Evolutionary conservation across 163 green algal genomes (phyloP).

Genomic region (Scenedesmus sp.): DNA sequence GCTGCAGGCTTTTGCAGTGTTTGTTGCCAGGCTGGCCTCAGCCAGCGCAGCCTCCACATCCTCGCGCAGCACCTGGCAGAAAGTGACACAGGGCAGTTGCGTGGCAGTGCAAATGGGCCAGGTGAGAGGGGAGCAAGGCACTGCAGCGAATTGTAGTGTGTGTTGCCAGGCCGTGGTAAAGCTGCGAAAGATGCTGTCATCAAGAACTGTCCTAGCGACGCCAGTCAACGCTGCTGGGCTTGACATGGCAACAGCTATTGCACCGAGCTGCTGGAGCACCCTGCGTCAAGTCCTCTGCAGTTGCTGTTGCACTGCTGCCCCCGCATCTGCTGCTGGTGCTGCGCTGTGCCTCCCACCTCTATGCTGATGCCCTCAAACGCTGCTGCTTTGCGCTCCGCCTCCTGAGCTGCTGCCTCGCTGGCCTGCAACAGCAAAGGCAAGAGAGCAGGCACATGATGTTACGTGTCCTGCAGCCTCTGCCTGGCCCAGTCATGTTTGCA

Average conservation of each 20-base stretch:
- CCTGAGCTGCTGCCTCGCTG: conserved; percentile 17
- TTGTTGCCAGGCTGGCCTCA: conserved; percentile 62
- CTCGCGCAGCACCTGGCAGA: conserved; percentile 58
- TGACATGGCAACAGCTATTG: not conserved
- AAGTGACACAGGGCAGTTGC: no score
- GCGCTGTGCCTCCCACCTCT: not conserved
- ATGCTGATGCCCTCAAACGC: conserved; percentile 48
- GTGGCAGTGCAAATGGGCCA: no score
- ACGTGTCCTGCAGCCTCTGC: not conserved
- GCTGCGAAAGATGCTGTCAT: no score
- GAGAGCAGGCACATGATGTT: not conserved
- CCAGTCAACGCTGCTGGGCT: not conserved
- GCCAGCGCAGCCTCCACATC: conserved; percentile 71
- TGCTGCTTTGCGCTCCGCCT: conserved; percentile 24
- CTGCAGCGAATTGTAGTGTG: not conserved
- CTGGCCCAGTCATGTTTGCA: not conserved
- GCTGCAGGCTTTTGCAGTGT: not conserved
- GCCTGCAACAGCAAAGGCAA: not conserved
- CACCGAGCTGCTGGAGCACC: not conserved
- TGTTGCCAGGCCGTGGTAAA: conserved; percentile 44
- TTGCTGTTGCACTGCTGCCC: conserved; percentile 21
- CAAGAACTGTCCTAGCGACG: no score
- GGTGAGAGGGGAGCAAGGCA: no score
- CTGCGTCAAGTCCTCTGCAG: not conserved
- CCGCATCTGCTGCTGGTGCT: not conserved